Percentiles rank a stretch among this genome's conserved stretches.
Evolutionary conservation across 805 yeast species (phyloP).

Genomic region (Metschnikowia baotianmanensis): DNA sequence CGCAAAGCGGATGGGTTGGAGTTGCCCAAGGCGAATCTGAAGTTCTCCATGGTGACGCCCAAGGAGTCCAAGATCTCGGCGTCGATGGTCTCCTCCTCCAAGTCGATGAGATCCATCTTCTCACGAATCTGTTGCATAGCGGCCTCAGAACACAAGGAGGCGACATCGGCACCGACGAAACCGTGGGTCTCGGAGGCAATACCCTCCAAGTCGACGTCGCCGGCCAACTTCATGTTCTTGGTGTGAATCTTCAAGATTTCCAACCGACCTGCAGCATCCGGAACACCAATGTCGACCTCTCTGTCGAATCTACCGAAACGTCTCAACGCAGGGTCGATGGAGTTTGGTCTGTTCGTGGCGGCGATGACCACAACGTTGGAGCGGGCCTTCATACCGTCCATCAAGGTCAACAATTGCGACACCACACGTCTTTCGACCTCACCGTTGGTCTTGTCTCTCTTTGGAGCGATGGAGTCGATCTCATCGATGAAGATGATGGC

Average conservation of each 20-base stretch:
- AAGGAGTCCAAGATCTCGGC: conserved; percentile 94
- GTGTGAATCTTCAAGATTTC: conserved; percentile 97
- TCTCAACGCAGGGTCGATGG: conserved; percentile 82
- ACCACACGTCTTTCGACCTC: conserved; percentile 99
- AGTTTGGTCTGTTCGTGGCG: conserved; percentile 88
- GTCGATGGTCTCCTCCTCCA: conserved; percentile 94
- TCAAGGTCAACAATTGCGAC: conserved; percentile 91
- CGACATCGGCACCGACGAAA: conserved; percentile 98
- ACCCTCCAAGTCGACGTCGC: conserved; percentile 92
- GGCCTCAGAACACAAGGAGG: conserved; percentile 98
- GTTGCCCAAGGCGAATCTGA: conserved; percentile 95
- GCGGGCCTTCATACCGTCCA: conserved; percentile 99
- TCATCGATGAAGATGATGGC: conserved; percentile 97
- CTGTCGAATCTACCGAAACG: conserved; percentile 85
- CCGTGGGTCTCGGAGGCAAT: conserved; percentile 98
- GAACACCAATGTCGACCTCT: conserved; percentile 87
- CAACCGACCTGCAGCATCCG: conserved; percentile 97
- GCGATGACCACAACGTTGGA: conserved; percentile 98
- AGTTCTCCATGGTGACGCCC: conserved; percentile 99
- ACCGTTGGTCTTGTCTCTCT: conserved; percentile 99
- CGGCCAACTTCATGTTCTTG: conserved; percentile 95
- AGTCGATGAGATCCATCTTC: conserved; percentile 96
- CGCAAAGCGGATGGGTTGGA: conserved; percentile 98
- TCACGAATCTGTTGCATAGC: conserved; percentile 99
- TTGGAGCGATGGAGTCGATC: conserved; percentile 98